Conservation (phyloP, 164 flowering plant genomes). For the Hamamelis virginiana region DNA sequence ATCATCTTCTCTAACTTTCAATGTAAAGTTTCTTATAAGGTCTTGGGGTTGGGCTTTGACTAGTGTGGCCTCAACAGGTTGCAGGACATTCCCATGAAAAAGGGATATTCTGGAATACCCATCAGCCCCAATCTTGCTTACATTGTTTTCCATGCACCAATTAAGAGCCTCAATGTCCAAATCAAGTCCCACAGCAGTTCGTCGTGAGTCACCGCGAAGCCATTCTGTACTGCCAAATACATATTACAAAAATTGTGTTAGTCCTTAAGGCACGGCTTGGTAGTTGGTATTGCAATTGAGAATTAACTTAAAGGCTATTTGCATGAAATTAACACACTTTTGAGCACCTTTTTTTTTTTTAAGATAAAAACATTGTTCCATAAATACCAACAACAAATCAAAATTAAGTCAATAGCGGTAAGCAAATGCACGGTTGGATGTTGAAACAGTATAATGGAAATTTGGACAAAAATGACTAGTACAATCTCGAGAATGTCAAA, state of each 20-base stretch:
- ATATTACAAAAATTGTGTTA: not conserved
- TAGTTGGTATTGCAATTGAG: not conserved
- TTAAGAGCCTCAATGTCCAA: slow-evolving; percentile 77
- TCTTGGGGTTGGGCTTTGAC: slow-evolving; percentile 42
- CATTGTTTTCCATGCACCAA: slow-evolving; percentile 87
- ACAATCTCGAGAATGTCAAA: too few relatives aligned
- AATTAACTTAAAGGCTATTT: not conserved
- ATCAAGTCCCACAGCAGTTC: slow-evolving; percentile 90
- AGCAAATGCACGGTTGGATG: too few relatives aligned
- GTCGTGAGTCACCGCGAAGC: slow-evolving; percentile 76
- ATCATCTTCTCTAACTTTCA: slow-evolving; percentile 29
- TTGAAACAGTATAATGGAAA: too few relatives aligned
- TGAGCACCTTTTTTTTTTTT: not conserved
- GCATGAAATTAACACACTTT: not conserved
- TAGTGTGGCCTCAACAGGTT: slow-evolving; percentile 60
- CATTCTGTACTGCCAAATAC: slow-evolving; percentile 68
- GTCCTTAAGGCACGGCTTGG: not conserved
- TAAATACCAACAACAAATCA: not conserved
- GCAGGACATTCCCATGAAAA: slow-evolving; percentile 88
- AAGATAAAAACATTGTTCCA: not conserved
- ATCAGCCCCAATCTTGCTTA: slow-evolving; percentile 66
- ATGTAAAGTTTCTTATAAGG: slow-evolving; percentile 28
- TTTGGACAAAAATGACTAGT: too few relatives aligned
- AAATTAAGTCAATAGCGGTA: not conserved
- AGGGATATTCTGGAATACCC: slow-evolving; percentile 71